phyloP scores from a whole-genome alignment of 331 rosid genomes.

The Acacia concinna region DNA sequence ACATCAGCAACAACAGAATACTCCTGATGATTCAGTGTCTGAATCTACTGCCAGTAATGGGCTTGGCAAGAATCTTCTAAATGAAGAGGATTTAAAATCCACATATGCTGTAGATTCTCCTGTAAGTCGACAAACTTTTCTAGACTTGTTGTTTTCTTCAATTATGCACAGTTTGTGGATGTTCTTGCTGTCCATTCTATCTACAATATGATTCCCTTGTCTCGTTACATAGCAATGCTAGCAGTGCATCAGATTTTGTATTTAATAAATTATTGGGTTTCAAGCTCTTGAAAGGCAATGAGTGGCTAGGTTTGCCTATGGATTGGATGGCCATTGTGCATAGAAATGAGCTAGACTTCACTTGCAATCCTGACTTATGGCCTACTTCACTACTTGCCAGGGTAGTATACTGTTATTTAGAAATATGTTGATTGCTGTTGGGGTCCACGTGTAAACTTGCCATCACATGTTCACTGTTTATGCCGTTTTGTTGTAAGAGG shows the following conservation, averaged over 20 bases:
- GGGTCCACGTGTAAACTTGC: background rate
- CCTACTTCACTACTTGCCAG: background rate
- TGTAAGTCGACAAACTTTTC: slow-evolving; percentile 43
- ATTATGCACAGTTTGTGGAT: background rate
- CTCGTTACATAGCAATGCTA: background rate
- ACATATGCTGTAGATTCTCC: slow-evolving; percentile 54
- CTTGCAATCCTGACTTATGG: background rate
- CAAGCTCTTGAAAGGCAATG: background rate
- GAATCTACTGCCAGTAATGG: slow-evolving; percentile 60
- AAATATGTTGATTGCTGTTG: background rate
- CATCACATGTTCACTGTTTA: background rate
- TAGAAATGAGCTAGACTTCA: background rate
- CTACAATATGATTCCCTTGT: background rate
- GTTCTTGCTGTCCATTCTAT: background rate
- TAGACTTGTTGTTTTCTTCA: background rate
- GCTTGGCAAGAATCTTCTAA: slow-evolving; percentile 59
- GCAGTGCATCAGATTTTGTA: slow-evolving; percentile 2
- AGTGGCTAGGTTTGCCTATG: background rate
- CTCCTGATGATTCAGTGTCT: slow-evolving; percentile 54
- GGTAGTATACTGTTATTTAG: background rate
- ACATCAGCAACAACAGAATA: slow-evolving; percentile 55
- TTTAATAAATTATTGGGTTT: background rate
- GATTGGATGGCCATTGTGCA: background rate
- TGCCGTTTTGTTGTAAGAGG: slow-evolving; percentile 1
- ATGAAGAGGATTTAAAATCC: slow-evolving; percentile 72